Evolutionary conservation across 2,329 filamentous ascomycete species (phyloP).

Genomic region (Alternaria tenuissima): DNA sequence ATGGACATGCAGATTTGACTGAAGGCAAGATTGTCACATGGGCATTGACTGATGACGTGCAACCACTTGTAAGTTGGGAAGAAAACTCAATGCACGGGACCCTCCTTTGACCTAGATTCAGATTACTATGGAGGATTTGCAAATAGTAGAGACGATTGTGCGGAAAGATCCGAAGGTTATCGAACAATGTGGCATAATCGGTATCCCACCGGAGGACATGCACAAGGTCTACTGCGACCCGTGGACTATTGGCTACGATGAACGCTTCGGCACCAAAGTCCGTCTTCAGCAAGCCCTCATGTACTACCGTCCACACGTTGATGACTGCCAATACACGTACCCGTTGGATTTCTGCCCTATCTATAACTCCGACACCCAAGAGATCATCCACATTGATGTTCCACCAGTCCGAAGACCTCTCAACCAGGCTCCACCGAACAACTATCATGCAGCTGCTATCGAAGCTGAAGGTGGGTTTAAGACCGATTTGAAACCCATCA

Average conservation of each 20-base stretch:
- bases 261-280: slow-evolving; percentile 80
- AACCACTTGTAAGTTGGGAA: slow-evolving; percentile 71
- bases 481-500: slow-evolving; percentile 81
- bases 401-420: slow-evolving; percentile 79
- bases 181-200: slow-evolving; percentile 85
- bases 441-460: slow-evolving; percentile 79
- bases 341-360: slow-evolving; percentile 95
- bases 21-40: slow-evolving; percentile 74
- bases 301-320: slow-evolving; percentile 88
- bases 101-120: slow-evolving; percentile 39
- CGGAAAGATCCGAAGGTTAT: slow-evolving; percentile 86
- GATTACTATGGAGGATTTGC: slow-evolving; percentile 92
- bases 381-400: slow-evolving; percentile 84
- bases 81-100: background rate
- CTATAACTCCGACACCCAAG: slow-evolving; percentile 79
- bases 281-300: slow-evolving; percentile 92
- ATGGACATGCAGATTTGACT: slow-evolving; percentile 79
- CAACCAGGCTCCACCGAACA: slow-evolving; percentile 74
- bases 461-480: slow-evolving; percentile 78
- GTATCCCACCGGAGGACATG: slow-evolving; percentile 85
- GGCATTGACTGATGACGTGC: slow-evolving; percentile 77
- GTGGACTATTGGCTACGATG: slow-evolving; percentile 95
- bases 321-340: slow-evolving; percentile 90
- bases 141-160: slow-evolving; percentile 77
- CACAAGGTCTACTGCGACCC: slow-evolving; percentile 95